Evolutionary conservation across 1,284 basidiomycete species (phyloP).

Genomic region (Cutaneotrichosporon arboriforme): DNA sequence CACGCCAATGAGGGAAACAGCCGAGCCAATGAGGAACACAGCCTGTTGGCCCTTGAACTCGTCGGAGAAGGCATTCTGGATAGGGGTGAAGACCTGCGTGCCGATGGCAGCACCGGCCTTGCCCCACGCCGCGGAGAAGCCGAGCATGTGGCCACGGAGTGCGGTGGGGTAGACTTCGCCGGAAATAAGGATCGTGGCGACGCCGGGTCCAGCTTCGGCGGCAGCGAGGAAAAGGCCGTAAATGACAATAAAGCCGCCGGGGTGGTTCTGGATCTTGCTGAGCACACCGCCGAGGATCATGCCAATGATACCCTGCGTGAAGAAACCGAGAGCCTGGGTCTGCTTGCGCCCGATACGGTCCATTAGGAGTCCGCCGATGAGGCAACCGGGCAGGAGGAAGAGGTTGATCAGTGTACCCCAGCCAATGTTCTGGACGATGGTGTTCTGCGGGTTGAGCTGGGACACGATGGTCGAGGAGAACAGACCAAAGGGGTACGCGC

Average conservation of each 20-base stretch:
- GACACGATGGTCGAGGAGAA: slow-evolving; percentile 62
- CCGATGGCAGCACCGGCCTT: slow-evolving; percentile 57
- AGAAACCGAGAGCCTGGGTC: slow-evolving; percentile 33
- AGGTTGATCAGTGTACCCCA: slow-evolving; percentile 31
- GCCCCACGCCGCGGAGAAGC: slow-evolving; percentile 59
- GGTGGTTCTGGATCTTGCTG: slow-evolving; percentile 16
- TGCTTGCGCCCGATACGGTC: slow-evolving; percentile 62
- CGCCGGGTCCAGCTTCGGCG: slow-evolving; percentile 21
- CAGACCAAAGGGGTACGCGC: slow-evolving; percentile 55
- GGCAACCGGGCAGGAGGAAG: slow-evolving; percentile 56
- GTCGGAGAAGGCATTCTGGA: slow-evolving; percentile 18
- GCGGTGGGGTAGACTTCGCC: slow-evolving; percentile 60
- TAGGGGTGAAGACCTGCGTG: slow-evolving; percentile 45
- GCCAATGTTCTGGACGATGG: slow-evolving; percentile 42
- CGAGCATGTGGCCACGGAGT: slow-evolving; percentile 63
- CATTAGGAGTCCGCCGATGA: slow-evolving; percentile 65
- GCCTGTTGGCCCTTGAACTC: slow-evolving; percentile 29
- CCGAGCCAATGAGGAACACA: slow-evolving; percentile 30
- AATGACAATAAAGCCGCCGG: slow-evolving; percentile 17
- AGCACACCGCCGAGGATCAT: slow-evolving; percentile 19
- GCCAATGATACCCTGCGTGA: slow-evolving; percentile 16
- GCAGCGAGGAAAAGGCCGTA: slow-evolving; percentile 20
- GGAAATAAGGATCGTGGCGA: slow-evolving; percentile 46
- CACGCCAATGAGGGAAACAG: slow-evolving; percentile 24
- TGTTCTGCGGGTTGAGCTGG: slow-evolving; percentile 50